These are phyloP conservation scores for Exsudoporus frostii DNA, from an alignment of 768 basidiomycete genomes.

Conservation along the genomic window DNA sequence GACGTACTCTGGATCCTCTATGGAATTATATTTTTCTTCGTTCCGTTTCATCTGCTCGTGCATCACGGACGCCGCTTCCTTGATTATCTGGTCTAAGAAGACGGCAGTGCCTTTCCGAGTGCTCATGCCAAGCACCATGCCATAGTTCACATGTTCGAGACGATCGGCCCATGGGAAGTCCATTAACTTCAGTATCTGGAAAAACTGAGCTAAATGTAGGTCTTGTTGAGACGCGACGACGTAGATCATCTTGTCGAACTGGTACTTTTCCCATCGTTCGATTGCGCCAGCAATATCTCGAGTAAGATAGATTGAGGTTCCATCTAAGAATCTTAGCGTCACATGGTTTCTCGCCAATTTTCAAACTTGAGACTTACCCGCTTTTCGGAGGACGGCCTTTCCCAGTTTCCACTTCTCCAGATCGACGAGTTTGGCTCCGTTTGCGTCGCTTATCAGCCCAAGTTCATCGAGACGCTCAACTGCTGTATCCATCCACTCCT, in stretches of 20 bases:
- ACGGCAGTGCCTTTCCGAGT: conserved; percentile 91
- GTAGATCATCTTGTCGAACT: conserved; percentile 92
- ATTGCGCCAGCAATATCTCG: conserved; percentile 94
- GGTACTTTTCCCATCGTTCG: conserved; percentile 89
- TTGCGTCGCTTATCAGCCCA: conserved; percentile 69
- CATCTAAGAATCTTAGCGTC: conserved; percentile 49
- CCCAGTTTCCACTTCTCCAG: conserved; percentile 88
- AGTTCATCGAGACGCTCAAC: conserved; percentile 65
- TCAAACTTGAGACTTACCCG: conserved; percentile 42
- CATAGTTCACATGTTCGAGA: conserved; percentile 88
- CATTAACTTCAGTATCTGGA: conserved; percentile 91
- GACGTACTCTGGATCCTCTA: conserved; percentile 83
- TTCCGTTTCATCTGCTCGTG: conserved; percentile 96
- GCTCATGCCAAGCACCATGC: conserved; percentile 93
- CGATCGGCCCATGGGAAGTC: conserved; percentile 80
- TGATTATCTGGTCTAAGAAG: conserved; percentile 90
- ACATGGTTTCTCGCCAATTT: neutral
- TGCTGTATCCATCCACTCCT: conserved; percentile 70
- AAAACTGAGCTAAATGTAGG: conserved; percentile 85
- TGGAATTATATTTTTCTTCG: conserved; percentile 83
- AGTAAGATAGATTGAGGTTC: conserved; percentile 90
- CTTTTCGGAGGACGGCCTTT: conserved; percentile 87
- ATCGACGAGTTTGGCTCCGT: conserved; percentile 85
- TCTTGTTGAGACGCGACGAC: conserved; percentile 88
- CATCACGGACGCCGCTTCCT: conserved; percentile 86